Conservation (phyloP, 768 basidiomycete genomes). For the Astraeus odoratus region DNA sequence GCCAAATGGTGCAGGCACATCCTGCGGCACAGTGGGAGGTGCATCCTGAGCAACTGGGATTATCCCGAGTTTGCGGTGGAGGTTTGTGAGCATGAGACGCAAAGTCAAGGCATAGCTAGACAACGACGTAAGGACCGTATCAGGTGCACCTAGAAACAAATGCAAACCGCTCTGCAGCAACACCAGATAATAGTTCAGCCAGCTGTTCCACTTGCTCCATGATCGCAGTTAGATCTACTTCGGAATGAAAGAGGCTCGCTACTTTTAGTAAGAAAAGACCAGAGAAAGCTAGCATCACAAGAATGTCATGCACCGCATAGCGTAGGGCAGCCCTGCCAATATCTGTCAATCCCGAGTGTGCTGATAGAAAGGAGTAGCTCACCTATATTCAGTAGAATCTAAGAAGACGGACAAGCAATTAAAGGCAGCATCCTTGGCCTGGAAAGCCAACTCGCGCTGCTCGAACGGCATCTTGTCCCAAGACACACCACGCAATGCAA, state of each 20-base stretch:
- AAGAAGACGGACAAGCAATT: slow-evolving; percentile 82
- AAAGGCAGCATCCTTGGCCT: slow-evolving; percentile 89
- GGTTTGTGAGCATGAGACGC: slow-evolving; percentile 88
- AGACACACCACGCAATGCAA: slow-evolving; percentile 82
- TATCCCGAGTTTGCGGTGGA: slow-evolving; percentile 82
- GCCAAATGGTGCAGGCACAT: slow-evolving; percentile 51
- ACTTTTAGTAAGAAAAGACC: slow-evolving; percentile 90
- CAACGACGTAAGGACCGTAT: slow-evolving; percentile 8
- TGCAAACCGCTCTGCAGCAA: slow-evolving; percentile 79
- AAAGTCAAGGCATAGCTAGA: slow-evolving; percentile 80
- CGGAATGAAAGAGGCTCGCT: slow-evolving; percentile 86
- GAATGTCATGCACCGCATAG: slow-evolving; percentile 89
- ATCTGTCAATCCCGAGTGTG: background rate
- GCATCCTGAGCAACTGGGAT: slow-evolving; percentile 42
- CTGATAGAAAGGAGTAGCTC: slow-evolving; percentile 13
- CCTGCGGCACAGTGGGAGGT: slow-evolving; percentile 48
- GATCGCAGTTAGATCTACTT: slow-evolving; percentile 71
- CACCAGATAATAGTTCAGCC: slow-evolving; percentile 83
- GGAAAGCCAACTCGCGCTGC: slow-evolving; percentile 90
- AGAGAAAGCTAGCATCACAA: slow-evolving; percentile 88
- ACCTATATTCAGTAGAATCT: slow-evolving; percentile 76
- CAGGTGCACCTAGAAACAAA: background rate
- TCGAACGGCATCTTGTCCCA: slow-evolving; percentile 98
- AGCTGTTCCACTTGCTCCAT: slow-evolving; percentile 85
- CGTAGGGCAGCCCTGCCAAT: slow-evolving; percentile 71